Conservation (phyloP, 2,329 filamentous ascomycete species). For the Aspergillus arachidicola region DNA sequence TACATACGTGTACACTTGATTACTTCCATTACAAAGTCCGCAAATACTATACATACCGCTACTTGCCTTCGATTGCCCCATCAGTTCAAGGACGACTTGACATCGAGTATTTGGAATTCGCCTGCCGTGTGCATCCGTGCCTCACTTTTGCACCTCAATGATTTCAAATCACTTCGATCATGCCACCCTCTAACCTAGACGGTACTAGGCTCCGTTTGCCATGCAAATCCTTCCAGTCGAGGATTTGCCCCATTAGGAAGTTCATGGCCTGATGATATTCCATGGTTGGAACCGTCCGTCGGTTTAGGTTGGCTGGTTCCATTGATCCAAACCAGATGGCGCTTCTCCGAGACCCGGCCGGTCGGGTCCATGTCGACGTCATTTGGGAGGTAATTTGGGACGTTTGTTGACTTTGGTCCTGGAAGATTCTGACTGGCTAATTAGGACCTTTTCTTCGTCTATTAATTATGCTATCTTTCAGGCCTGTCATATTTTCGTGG, state of each 20-base stretch:
- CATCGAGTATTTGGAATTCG: conserved; percentile 11
- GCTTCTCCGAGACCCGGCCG: neutral
- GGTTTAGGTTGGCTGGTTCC: neutral
- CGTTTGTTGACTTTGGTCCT: neutral
- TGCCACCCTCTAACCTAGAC: conserved; percentile 11
- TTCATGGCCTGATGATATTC: neutral
- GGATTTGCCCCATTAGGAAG: neutral
- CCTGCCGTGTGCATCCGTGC: conserved; percentile 1
- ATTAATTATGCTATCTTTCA: neutral
- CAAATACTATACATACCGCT: neutral
- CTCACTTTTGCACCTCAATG: neutral
- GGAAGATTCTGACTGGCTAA: neutral
- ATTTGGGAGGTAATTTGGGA: neutral
- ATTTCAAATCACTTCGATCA: conserved; percentile 12
- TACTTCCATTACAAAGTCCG: neutral
- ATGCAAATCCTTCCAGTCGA: neutral
- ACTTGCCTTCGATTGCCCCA: neutral
- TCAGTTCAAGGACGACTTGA: neutral
- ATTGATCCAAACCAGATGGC: neutral
- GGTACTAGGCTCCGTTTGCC: neutral
- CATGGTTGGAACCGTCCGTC: neutral
- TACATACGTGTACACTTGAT: neutral
- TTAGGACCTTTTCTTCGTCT: neutral
- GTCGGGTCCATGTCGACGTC: neutral
- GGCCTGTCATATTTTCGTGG: no score